phyloP scores from a whole-genome alignment of 2,329 filamentous ascomycete genomes.

The Trichoderma sp. region DNA sequence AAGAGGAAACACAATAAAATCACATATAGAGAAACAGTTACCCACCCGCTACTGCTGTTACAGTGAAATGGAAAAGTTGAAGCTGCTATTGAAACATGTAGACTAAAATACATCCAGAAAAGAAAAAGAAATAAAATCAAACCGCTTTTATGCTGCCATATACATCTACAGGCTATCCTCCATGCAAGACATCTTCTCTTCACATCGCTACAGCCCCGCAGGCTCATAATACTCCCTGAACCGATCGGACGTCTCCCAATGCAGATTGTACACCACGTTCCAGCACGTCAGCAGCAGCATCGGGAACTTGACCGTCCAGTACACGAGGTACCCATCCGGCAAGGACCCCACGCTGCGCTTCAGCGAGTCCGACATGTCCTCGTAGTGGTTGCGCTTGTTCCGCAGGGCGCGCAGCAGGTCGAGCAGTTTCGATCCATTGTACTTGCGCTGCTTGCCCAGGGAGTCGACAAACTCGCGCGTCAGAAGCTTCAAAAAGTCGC shows the following conservation, averaged over 20 bases:
- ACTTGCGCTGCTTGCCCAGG: conserved; percentile 92
- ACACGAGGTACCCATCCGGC: conserved; percentile 78
- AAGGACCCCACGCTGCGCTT: conserved; percentile 69
- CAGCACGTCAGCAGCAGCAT: conserved; percentile 77
- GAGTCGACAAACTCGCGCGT: conserved; percentile 84
- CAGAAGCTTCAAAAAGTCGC: conserved; percentile 76
- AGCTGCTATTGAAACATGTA: neutral
- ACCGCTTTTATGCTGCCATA: conserved; percentile 7
- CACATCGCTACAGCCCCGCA: conserved; percentile 43
- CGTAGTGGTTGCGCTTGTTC: conserved; percentile 98
- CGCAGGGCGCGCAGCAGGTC: conserved; percentile 85
- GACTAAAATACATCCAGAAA: neutral
- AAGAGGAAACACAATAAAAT: neutral
- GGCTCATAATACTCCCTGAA: conserved; percentile 73
- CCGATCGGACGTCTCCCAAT: conserved; percentile 62
- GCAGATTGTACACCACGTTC: conserved; percentile 68
- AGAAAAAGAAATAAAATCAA: neutral
- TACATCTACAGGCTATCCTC: neutral
- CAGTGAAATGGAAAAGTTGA: neutral
- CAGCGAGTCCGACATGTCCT: conserved; percentile 85
- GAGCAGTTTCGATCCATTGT: conserved; percentile 78
- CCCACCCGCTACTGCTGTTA: neutral
- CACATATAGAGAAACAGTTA: neutral
- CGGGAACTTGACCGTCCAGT: conserved; percentile 82
- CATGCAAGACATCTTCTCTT: neutral